Evolutionary conservation across 495 filamentous ascomycete species (phyloP), one percentile per base, ranked within the genome.

Genomic region (Venustampulla echinocandica): DNA sequence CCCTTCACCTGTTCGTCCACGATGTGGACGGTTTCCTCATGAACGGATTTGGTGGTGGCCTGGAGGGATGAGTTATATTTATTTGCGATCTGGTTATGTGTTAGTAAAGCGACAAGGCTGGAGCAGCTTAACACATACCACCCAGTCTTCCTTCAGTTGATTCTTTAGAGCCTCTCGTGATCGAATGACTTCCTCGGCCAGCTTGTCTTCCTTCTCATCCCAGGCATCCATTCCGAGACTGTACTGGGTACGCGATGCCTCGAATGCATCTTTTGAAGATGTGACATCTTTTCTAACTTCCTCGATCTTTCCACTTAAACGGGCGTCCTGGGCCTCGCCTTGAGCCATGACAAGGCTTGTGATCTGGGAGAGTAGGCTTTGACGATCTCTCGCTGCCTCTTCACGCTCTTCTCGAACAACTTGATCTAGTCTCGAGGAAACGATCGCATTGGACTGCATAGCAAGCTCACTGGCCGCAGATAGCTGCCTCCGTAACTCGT

Each of bases 11-110:
- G 93, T 20, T 81, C 82, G 58, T 90, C 84, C 9, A 96, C 90
- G 54, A 94, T 92, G 1, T 80, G 80, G 15, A 95, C 78, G 0
- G 90, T 94, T 64, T 94, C 83, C n/a, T 85, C 82, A 49, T 97
- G 88, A 9, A 97, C 87, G 0, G 87, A 85, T 44, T 84, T 82
- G 1, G 90, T 93, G 0, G 84, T 81, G 1, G 73, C 73, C 50
- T 87, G 84, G 49, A 97, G 88, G 2, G 84, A 80, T 1, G 65
- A 75, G 52, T 85, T 90, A 54, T 87, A 83, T 51, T 83, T 75
- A 50, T 90, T 85, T 20, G 90, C 87, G 10, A 65, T 59, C 85
- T 92, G 38, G 14, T 11, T 53, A 46, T 3, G 52, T n/a, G 44
- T 65, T 58, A 67, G 65, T 53, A 57, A 50, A 47, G 42, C 32